Evolutionary conservation across 441 rosid species (phyloP).

Genomic region (Sinapis alba): DNA sequence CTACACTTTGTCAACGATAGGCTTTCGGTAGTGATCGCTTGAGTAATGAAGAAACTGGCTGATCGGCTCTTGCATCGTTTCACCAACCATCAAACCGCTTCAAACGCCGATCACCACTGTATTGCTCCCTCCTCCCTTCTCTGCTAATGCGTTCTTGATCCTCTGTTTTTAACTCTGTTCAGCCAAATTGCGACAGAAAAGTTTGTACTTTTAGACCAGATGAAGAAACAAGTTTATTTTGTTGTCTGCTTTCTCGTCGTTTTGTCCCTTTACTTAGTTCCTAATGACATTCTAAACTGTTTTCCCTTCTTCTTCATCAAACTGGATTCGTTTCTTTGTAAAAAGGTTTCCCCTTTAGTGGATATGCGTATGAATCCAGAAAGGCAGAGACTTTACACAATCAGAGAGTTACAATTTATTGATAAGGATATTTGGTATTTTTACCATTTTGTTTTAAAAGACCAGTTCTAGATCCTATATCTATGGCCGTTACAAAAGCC

Average conservation of each 20-base stretch:
- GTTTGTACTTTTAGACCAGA: constrained; percentile 16
- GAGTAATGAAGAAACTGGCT: constrained; percentile 36
- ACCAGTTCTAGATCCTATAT: constrained; percentile 38
- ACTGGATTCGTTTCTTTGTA: background rate
- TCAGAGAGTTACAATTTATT: constrained; percentile 8
- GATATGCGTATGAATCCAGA: background rate
- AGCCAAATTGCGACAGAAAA: constrained; percentile 10
- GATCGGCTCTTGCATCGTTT: constrained; percentile 21
- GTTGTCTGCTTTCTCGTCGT: background rate
- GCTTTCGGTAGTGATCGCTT: constrained; percentile 14
- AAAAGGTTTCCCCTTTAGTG: background rate
- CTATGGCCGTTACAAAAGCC: constrained; percentile 13
- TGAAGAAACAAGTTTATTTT: background rate
- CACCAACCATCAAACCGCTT: constrained; percentile 21
- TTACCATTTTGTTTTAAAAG: constrained; percentile 6
- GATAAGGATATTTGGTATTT: background rate
- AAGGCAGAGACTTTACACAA: constrained; percentile 11
- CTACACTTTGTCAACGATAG: constrained; percentile 2
- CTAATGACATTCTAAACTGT: background rate
- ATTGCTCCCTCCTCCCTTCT: background rate
- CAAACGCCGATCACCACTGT: constrained; percentile 26
- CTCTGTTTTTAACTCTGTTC: constrained; percentile 8
- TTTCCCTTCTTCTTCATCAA: constrained; percentile 6
- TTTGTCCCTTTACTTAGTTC: background rate
- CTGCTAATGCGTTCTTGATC: background rate